Percentiles rank a stretch among this genome's conserved stretches.
phyloP scores from a whole-genome alignment of 2,329 filamentous ascomycete genomes.

The Fusarium sp. region DNA sequence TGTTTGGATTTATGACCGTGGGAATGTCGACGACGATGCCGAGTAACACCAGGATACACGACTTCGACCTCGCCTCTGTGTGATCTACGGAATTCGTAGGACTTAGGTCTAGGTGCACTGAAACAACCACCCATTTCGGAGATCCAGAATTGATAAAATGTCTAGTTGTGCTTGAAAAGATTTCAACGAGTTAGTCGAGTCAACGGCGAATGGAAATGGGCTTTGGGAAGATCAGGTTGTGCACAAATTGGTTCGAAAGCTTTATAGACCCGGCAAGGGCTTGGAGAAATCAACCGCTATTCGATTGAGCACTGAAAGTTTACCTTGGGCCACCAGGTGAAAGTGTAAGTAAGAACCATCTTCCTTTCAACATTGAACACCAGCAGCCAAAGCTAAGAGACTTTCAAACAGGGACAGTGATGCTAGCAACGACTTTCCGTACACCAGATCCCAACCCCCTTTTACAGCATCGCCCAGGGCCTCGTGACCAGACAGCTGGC shows the following conservation, averaged over 20 bases:
- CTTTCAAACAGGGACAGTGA: background rate
- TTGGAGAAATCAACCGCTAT: background rate
- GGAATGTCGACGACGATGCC: background rate
- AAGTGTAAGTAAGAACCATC: background rate
- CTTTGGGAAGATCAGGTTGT: background rate
- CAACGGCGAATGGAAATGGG: background rate
- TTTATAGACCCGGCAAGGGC: background rate
- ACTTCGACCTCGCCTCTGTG: background rate
- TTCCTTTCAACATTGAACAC: background rate
- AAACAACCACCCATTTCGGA: constrained; percentile 24
- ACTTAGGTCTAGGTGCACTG: constrained; percentile 6
- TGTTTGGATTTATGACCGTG: background rate
- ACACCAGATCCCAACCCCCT: background rate
- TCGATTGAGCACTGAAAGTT: background rate
- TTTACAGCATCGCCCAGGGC: background rate
- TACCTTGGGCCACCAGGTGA: background rate
- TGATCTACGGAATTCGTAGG: background rate
- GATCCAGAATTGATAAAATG: background rate
- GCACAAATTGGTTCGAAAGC: background rate
- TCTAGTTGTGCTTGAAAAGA: background rate
- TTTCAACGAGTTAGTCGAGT: background rate
- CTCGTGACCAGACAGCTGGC: background rate
- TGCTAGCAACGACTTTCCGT: background rate
- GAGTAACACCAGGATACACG: too few relatives aligned
- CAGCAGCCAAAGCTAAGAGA: background rate